These are phyloP conservation scores for Moricandia moricandioides DNA, from an alignment of 345 rosid genomes.

Conservation along the genomic window DNA sequence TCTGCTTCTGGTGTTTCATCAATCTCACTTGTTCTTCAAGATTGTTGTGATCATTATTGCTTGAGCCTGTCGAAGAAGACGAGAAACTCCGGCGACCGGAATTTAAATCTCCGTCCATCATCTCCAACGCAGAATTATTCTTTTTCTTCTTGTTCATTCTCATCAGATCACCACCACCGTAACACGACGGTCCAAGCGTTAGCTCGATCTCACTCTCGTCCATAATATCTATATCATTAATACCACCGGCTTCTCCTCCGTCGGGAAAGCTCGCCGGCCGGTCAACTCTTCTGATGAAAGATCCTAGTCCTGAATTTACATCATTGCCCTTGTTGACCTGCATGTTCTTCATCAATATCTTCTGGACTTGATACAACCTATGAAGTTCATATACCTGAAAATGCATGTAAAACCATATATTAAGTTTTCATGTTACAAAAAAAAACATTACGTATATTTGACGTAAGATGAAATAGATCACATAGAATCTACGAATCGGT, in stretches of 20 bases:
- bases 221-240: conserved; percentile 36
- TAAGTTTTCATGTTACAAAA: neutral
- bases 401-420: neutral
- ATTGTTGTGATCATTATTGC: conserved; percentile 40
- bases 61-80: conserved; percentile 75
- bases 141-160: conserved; percentile 45
- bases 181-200: conserved; percentile 71
- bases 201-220: conserved; percentile 88
- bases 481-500: neutral
- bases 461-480: neutral
- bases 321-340: conserved; percentile 22
- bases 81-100: conserved; percentile 65
- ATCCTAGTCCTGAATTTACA: conserved; percentile 15
- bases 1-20: conserved; percentile 46
- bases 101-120: conserved; percentile 41
- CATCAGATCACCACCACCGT: conserved; percentile 16
- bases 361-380: conserved; percentile 78
- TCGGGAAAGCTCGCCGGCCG: conserved; percentile 12
- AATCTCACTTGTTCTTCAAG: conserved; percentile 53
- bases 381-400: conserved; percentile 84
- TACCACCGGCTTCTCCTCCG: conserved; percentile 38
- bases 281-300: conserved; percentile 28
- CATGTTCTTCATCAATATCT: conserved; percentile 65
- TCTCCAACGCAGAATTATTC: conserved; percentile 27
- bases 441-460: neutral